Base-by-base conservation (phyloP, 1,139 yeast genomes). In the Hemisphaericaspora xylofermentans region DNA sequence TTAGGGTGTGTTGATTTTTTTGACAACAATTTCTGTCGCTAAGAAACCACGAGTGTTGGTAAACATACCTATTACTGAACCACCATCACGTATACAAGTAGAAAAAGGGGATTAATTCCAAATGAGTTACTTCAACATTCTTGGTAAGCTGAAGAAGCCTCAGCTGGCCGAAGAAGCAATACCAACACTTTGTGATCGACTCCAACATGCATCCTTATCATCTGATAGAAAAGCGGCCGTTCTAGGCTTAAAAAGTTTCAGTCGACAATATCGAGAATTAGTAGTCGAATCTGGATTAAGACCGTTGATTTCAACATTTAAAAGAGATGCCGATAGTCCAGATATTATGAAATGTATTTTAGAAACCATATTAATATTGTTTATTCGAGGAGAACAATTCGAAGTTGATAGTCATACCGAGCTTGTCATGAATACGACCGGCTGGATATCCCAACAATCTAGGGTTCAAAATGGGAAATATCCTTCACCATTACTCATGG, bases 221-320 rank as follows among this genome's bases (percentile, higher is more conserved):
- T 82, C 88, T 31, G 98, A 94, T 62, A 73, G 98, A 49, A 70
- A 96, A 41, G 93, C 97, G 1, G 98, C 98, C 0, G 87, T 93
- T 3, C 71, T 93, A 36, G 94, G 96, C 0, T 69, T 94, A 49
- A 91, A 93, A 58, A 88, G 95, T 36, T 91, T 91, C 59, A 82
- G 95, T 47, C 71, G 98, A 44, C 91, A 88, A 55, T 88, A 85
- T 60, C 71, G 98, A 51, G 98, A 94, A 60, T 68, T 83, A 3
- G 98, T 94, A 3, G 89, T 93, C 36, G 95, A 95, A 33, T 81
- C 85, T 47, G 98, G 96, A 1, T 68, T 93, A 33, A 74, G 91
- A 46, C 89, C 93, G 1, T 68, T 94, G 45, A 73, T 93, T 12
- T 61, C 72, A 22, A 82, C 93, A 0, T 66, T 94, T 42, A 75